phyloP scores from a whole-genome alignment of 371 early-diverging fungal genomes.

The Haplosporangium sp. region DNA sequence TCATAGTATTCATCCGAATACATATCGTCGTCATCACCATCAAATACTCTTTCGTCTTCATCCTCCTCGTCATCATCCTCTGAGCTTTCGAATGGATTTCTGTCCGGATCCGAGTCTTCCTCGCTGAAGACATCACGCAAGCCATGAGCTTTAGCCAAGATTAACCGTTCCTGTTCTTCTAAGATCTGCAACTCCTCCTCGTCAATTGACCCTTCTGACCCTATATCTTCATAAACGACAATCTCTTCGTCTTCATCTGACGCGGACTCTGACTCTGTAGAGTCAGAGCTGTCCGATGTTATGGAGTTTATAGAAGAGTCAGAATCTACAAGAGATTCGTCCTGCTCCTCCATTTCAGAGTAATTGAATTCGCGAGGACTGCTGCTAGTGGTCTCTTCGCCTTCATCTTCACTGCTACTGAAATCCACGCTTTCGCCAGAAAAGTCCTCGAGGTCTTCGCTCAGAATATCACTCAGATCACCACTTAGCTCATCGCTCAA shows the following conservation, averaged over 20 bases:
- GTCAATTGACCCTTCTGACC: constrained; percentile 33
- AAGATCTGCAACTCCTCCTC: constrained; percentile 43
- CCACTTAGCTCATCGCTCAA: constrained; percentile 53
- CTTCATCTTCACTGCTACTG: constrained; percentile 23
- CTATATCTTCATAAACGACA: constrained; percentile 19
- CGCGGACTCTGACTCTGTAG: constrained; percentile 25
- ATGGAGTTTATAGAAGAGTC: constrained; percentile 45
- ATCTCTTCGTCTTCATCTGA: constrained; percentile 25
- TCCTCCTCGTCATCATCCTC: constrained; percentile 40
- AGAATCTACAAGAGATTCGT: constrained; percentile 52
- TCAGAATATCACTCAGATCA: constrained; percentile 46
- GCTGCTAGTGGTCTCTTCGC: constrained; percentile 31
- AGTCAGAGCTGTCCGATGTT: constrained; percentile 14
- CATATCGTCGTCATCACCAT: constrained; percentile 24
- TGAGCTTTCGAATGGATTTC: constrained; percentile 48
- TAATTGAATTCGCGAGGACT: constrained; percentile 50
- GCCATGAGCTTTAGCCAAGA: constrained; percentile 40
- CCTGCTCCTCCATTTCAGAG: constrained; percentile 59
- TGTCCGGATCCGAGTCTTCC: constrained; percentile 49
- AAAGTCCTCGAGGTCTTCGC: constrained; percentile 56
- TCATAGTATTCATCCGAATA: constrained; percentile 44
- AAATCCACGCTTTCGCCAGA: constrained; percentile 36
- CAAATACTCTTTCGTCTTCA: constrained; percentile 49
- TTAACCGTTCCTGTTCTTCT: constrained; percentile 41
- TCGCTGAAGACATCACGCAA: constrained; percentile 51